phyloP scores from a whole-genome alignment of 208 protist species.

The Leishmania tropica region DNA sequence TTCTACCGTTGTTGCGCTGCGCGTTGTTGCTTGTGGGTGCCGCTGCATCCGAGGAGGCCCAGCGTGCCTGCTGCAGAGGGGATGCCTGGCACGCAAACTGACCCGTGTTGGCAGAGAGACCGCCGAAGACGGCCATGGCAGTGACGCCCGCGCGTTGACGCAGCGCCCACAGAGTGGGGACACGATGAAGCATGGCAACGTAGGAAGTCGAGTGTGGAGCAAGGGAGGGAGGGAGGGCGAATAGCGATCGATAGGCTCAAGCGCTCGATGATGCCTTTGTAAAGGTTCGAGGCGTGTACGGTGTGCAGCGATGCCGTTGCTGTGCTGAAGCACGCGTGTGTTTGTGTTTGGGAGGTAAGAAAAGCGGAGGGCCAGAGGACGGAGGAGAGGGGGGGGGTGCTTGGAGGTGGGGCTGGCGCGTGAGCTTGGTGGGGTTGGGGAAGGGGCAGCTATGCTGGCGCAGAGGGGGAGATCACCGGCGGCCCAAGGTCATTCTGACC shows the following conservation, averaged over 20 bases:
- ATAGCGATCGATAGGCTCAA: not conserved
- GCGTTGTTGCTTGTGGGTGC: constrained; percentile 8
- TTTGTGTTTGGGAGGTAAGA: not conserved
- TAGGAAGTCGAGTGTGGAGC: not conserved
- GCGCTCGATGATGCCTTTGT: not conserved
- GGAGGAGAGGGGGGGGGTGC: not conserved
- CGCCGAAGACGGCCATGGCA: constrained; percentile 4
- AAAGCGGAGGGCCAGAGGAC: not conserved
- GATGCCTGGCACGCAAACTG: not conserved
- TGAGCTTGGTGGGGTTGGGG: not conserved
- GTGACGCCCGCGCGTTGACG: not conserved
- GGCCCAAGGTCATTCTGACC: not conserved
- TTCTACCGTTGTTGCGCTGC: constrained; percentile 13
- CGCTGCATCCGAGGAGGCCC: constrained; percentile 7
- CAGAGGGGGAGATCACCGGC: not conserved
- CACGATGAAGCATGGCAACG: constrained; percentile 41
- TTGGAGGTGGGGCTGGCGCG: no score
- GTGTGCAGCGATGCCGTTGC: not conserved
- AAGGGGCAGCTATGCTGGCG: not conserved
- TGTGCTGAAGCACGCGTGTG: not conserved
- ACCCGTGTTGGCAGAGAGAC: constrained; percentile 7
- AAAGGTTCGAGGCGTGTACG: not conserved
- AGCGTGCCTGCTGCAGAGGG: constrained; percentile 7
- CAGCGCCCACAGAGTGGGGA: constrained; percentile 8
- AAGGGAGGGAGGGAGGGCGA: not conserved